phyloP scores from a whole-genome alignment of 2,329 filamentous ascomycete species.

The Colletotrichum filicis region DNA sequence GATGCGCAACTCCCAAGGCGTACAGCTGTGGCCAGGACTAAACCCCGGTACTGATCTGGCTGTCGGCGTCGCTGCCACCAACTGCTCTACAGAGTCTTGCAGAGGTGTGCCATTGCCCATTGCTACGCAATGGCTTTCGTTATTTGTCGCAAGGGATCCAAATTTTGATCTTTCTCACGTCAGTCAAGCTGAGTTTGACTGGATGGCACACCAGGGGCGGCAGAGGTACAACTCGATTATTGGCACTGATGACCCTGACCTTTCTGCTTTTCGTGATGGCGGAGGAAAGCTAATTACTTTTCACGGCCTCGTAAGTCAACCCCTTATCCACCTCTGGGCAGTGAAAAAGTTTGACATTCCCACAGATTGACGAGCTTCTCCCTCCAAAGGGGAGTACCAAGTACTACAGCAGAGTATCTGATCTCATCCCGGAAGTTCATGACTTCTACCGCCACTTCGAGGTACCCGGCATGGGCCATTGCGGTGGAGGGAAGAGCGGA shows the following conservation, averaged over 20 bases:
- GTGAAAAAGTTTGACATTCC: not conserved
- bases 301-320: conserved; percentile 46
- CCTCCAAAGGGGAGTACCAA: conserved; percentile 43
- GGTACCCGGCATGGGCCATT: conserved; percentile 28
- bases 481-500: conserved; percentile 22
- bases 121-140: conserved; percentile 37
- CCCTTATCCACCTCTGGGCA: too few relatives aligned
- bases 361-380: conserved; percentile 48
- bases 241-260: conserved; percentile 42
- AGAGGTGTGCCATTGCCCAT: conserved; percentile 7
- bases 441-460: conserved; percentile 28
- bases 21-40: conserved; percentile 20
- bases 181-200: conserved; percentile 34
- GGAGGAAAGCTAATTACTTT: conserved; percentile 56
- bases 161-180: conserved; percentile 38
- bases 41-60: conserved; percentile 32
- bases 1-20: not conserved
- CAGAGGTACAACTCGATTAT: conserved; percentile 36
- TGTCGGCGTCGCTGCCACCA: conserved; percentile 8
- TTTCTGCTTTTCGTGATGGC: conserved; percentile 42
- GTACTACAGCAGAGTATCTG: conserved; percentile 38
- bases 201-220: not conserved
- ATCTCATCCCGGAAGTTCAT: not conserved
- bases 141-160: conserved; percentile 43
- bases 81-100: not conserved